Conservation (phyloP, 2,329 filamentous ascomycete genomes). For the Claviceps sp. region DNA sequence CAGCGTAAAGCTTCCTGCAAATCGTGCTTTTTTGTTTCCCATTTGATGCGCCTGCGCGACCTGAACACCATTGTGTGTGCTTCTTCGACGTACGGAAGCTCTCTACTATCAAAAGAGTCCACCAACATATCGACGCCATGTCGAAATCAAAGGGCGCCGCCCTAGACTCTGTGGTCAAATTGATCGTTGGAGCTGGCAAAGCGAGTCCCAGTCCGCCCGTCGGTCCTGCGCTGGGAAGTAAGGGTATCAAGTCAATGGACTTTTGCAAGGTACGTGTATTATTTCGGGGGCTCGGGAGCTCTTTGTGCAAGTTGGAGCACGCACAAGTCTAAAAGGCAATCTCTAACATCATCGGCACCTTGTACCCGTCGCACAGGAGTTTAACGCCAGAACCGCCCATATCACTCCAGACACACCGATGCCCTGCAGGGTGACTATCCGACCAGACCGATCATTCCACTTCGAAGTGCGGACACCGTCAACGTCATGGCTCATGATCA, state of each 20-base stretch:
- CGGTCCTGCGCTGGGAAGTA: constrained; percentile 88
- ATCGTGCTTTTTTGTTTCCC: neutral
- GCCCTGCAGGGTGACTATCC: constrained; percentile 80
- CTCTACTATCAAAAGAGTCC: constrained; percentile 6
- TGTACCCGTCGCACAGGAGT: constrained; percentile 49
- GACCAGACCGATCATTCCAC: constrained; percentile 81
- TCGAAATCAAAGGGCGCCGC: constrained; percentile 33
- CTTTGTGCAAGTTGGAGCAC: neutral
- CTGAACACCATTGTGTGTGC: neutral
- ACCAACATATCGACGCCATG: constrained; percentile 25
- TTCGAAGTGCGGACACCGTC: constrained; percentile 91
- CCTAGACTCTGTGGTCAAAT: constrained; percentile 73
- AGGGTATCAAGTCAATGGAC: constrained; percentile 98
- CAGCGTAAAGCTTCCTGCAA: neutral
- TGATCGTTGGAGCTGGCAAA: constrained; percentile 93
- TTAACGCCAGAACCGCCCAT: constrained; percentile 86
- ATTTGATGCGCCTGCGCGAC: neutral
- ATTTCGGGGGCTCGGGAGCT: neutral
- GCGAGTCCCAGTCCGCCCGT: constrained; percentile 91
- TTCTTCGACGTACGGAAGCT: neutral
- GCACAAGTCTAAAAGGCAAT: neutral
- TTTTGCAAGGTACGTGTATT: constrained; percentile 71
- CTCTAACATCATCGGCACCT: constrained; percentile 6
- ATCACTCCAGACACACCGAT: constrained; percentile 73
- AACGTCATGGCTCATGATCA: constrained; percentile 80